These are phyloP conservation scores for Daldinia childiae DNA, from an alignment of 495 filamentous ascomycete species.

Conservation along the genomic window DNA sequence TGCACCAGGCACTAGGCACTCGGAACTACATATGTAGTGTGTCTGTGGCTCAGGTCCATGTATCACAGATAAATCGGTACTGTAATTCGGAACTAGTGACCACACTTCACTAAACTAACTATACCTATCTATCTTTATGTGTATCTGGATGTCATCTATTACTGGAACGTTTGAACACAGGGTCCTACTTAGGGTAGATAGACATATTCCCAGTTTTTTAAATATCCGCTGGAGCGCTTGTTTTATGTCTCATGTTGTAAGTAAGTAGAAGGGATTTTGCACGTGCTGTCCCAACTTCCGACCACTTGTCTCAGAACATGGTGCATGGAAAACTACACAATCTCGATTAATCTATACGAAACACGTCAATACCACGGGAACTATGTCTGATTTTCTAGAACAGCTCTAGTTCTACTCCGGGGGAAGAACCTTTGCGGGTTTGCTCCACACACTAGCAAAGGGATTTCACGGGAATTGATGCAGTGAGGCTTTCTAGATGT, in stretches of 20 bases:
- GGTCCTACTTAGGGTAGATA: background rate
- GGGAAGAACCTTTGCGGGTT: constrained; percentile 2
- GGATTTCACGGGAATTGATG: constrained; percentile 19
- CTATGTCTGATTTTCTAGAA: constrained; percentile 22
- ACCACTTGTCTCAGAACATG: constrained; percentile 17
- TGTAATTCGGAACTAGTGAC: background rate
- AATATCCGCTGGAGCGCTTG: constrained; percentile 5
- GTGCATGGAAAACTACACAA: constrained; percentile 14
- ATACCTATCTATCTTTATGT: background rate
- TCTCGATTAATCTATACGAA: constrained; percentile 38
- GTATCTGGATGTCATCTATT: background rate
- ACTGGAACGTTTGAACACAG: background rate
- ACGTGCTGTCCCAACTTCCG: constrained; percentile 25
- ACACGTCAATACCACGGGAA: constrained; percentile 17
- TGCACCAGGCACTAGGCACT: background rate
- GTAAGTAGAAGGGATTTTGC: constrained; percentile 1
- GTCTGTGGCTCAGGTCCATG: background rate
- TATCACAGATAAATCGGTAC: background rate
- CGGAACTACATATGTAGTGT: background rate
- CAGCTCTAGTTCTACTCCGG: background rate
- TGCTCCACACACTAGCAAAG: constrained; percentile 9
- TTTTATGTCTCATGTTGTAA: constrained; percentile 9
- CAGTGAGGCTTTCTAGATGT: constrained; percentile 24
- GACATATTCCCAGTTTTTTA: constrained; percentile 16
- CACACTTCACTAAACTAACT: background rate